A percentile compares a stretch with the other conserved stretches of the same genome.
Conservation (phyloP, 768 basidiomycete species). For the Sporobolomyces phaffii region DNA sequence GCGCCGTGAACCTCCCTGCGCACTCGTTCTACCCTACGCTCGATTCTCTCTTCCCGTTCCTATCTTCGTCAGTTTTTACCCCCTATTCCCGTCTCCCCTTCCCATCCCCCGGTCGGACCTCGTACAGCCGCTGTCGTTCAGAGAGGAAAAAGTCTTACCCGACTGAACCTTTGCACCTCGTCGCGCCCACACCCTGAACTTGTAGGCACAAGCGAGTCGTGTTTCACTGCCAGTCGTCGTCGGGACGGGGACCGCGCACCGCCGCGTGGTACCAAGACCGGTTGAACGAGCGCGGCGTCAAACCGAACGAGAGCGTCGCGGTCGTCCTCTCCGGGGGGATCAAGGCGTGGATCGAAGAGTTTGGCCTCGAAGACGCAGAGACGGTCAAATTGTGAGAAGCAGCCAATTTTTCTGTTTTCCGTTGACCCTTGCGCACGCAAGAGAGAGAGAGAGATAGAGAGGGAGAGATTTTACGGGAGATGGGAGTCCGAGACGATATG, state of each 20-base stretch:
- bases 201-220: slow-evolving; percentile 29
- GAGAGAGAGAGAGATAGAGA: too few species aligned
- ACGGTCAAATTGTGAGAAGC: slow-evolving; percentile 30
- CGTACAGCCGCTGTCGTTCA: too few species aligned
- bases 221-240: slow-evolving; percentile 40
- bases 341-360: slow-evolving; percentile 36
- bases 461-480: too few species aligned
- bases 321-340: slow-evolving; percentile 40
- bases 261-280: slow-evolving; percentile 42
- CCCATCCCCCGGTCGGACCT: too few species aligned
- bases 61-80: slow-evolving; percentile 31
- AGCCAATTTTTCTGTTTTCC: too few species aligned
- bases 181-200: too few species aligned
- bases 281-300: slow-evolving; percentile 5
- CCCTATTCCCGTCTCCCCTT: too few species aligned
- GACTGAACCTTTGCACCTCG: neutral
- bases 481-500: too few species aligned
- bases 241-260: slow-evolving; percentile 38
- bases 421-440: too few species aligned
- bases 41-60: slow-evolving; percentile 44
- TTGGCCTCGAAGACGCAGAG: slow-evolving; percentile 24
- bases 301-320: slow-evolving; percentile 8
- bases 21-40: slow-evolving; percentile 51
- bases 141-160: too few species aligned
- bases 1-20: slow-evolving; percentile 52